These are phyloP conservation scores for Ilex aquifolium DNA, from an alignment of 257 asterid species.

Conservation along the genomic window DNA sequence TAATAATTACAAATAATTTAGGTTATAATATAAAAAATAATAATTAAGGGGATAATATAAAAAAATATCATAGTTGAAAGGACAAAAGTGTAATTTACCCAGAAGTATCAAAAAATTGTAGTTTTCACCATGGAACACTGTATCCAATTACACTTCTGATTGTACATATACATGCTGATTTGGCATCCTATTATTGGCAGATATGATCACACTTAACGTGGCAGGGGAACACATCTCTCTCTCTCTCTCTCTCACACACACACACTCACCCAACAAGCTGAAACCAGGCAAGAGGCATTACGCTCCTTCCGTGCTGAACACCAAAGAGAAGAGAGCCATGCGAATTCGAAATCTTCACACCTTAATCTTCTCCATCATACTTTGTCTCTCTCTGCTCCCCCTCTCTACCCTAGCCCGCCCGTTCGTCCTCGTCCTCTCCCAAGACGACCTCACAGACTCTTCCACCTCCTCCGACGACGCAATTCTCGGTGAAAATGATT, in stretches of 20 bases:
- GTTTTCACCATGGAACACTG: no score
- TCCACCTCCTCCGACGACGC: constrained; percentile 18
- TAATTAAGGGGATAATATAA: no score
- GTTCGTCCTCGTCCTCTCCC: constrained; percentile 65
- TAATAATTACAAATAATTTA: no score
- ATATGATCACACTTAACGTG: constrained; percentile 22
- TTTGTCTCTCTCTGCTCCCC: constrained; percentile 43
- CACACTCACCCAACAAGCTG: no score
- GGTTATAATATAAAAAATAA: no score
- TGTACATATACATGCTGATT: constrained; percentile 9
- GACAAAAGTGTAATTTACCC: no score
- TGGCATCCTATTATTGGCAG: constrained; percentile 36
- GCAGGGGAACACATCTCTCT: constrained; percentile 11
- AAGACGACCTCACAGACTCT: constrained; percentile 70
- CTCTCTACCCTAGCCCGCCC: constrained; percentile 54
- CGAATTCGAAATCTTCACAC: constrained; percentile 21
- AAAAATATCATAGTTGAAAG: no score
- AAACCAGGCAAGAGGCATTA: no score
- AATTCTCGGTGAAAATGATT: constrained; percentile 32
- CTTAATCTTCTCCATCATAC: constrained; percentile 35
- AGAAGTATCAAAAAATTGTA: no score
- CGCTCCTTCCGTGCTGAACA: no score
- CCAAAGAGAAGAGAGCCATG: background rate
- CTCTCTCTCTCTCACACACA: background rate
- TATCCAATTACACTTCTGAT: no score